Conservation (phyloP, 306 rosid species). For the Begonia peltatifolia region DNA sequence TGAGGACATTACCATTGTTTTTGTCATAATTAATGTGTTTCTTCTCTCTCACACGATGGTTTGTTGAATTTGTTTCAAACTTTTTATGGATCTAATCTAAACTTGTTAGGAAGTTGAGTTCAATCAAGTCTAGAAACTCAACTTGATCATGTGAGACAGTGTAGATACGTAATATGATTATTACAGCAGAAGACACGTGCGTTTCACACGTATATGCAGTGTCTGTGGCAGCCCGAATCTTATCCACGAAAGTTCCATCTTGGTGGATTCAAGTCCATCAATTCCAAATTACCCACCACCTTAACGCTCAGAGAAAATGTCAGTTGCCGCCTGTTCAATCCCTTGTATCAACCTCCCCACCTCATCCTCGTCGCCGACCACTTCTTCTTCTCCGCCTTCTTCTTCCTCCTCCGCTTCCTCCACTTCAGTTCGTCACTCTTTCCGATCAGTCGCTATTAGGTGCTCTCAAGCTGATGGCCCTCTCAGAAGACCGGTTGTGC, state of each 20-base stretch:
- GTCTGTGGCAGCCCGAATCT: neutral
- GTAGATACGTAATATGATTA: no score
- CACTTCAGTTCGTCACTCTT: slow-evolving; percentile 9
- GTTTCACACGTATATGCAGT: no score
- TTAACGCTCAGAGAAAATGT: slow-evolving; percentile 24
- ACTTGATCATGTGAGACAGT: no score
- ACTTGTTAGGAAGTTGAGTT: no score
- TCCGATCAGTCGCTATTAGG: slow-evolving; percentile 23
- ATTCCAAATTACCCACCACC: neutral
- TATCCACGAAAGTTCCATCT: neutral
- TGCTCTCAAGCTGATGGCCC: slow-evolving; percentile 82
- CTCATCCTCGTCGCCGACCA: slow-evolving; percentile 28
- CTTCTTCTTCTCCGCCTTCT: slow-evolving; percentile 29
- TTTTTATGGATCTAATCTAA: no score
- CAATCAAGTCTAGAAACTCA: no score
- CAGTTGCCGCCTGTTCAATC: slow-evolving; percentile 54
- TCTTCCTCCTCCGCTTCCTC: slow-evolving; percentile 24
- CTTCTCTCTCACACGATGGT: neutral
- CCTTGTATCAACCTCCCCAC: slow-evolving; percentile 57
- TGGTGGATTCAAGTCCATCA: neutral
- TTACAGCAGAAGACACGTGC: no score
- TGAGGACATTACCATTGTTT: slow-evolving; percentile 34
- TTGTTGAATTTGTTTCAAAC: no score
- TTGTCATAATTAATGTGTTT: slow-evolving; percentile 23
- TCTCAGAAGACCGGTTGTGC: slow-evolving; percentile 80